Percentiles rank a stretch among this genome's conserved stretches.
Evolutionary conservation across 768 basidiomycete species (phyloP).

Genomic region (Strobilomyces dryophilus): DNA sequence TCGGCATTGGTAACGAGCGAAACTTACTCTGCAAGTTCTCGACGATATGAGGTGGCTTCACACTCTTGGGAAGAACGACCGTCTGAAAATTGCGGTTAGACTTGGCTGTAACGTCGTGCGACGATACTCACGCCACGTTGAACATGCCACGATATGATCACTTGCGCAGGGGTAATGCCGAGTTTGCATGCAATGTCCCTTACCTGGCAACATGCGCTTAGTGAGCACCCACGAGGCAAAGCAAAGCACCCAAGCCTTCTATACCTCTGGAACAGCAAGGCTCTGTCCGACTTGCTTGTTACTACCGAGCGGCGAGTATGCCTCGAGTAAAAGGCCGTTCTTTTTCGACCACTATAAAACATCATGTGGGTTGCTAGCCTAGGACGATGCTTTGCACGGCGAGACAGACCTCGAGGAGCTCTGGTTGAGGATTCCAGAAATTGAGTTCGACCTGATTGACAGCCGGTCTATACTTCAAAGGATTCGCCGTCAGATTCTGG

Average conservation of each 20-base stretch:
- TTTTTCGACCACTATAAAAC: conserved; percentile 60
- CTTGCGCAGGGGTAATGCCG: conserved; percentile 71
- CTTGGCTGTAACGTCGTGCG: neutral
- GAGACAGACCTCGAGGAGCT: conserved; percentile 55
- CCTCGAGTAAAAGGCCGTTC: conserved; percentile 60
- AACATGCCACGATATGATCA: conserved; percentile 71
- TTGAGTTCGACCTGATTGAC: conserved; percentile 79
- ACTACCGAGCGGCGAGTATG: conserved; percentile 75
- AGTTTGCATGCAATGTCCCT: conserved; percentile 56
- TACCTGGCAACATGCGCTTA: conserved; percentile 33
- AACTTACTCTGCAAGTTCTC: conserved; percentile 65
- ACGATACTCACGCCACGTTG: conserved; percentile 59
- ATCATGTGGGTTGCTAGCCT: neutral
- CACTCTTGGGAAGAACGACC: conserved; percentile 74
- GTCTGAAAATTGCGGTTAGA: conserved; percentile 37
- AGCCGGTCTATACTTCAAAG: conserved; percentile 57
- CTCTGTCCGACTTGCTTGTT: conserved; percentile 52
- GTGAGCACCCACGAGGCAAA: neutral
- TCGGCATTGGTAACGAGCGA: neutral
- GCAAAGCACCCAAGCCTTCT: neutral
- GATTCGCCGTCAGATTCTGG: conserved; percentile 58
- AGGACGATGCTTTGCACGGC: neutral
- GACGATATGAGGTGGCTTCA: conserved; percentile 59
- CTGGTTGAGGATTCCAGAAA: conserved; percentile 74
- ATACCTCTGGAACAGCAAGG: conserved; percentile 54